Evolutionary conservation across 768 basidiomycete genomes (phyloP).

Genomic region (Boletus tomentosulus): DNA sequence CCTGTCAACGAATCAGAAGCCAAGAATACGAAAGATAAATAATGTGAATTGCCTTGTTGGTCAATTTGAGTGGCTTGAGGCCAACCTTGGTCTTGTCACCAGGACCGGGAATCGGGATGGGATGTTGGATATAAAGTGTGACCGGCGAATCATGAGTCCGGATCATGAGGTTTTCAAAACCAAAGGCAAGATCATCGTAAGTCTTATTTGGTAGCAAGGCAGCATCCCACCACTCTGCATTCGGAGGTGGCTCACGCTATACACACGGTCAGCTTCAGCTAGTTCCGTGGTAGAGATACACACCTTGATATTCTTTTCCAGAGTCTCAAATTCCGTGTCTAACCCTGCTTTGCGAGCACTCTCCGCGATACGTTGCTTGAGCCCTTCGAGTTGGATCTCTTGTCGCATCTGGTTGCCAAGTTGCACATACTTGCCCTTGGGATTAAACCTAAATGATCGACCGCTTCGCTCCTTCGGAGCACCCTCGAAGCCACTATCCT

Average conservation of each 20-base stretch:
- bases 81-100: slow-evolving; percentile 76
- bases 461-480: slow-evolving; percentile 68
- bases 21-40: not conserved
- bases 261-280: slow-evolving; percentile 2
- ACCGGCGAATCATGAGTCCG: slow-evolving; percentile 69
- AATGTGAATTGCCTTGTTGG: slow-evolving; percentile 60
- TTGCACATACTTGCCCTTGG: slow-evolving; percentile 87
- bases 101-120: slow-evolving; percentile 91
- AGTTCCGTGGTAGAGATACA: slow-evolving; percentile 14
- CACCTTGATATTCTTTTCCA: slow-evolving; percentile 88
- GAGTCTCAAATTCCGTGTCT: slow-evolving; percentile 86
- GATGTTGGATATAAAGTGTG: slow-evolving; percentile 91
- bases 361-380: slow-evolving; percentile 92
- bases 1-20: slow-evolving; percentile 36
- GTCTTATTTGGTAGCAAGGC: slow-evolving; percentile 74
- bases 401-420: slow-evolving; percentile 67
- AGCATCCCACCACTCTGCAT: slow-evolving; percentile 97
- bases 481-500: slow-evolving; percentile 68
- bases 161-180: slow-evolving; percentile 58
- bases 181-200: slow-evolving; percentile 70
- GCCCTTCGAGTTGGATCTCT: slow-evolving; percentile 78
- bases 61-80: slow-evolving; percentile 87
- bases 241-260: slow-evolving; percentile 82
- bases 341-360: slow-evolving; percentile 90
- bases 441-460: slow-evolving; percentile 78